These are phyloP conservation scores for Termitomyces sp. DNA, from an alignment of 768 basidiomycete genomes.

Conservation along the genomic window DNA sequence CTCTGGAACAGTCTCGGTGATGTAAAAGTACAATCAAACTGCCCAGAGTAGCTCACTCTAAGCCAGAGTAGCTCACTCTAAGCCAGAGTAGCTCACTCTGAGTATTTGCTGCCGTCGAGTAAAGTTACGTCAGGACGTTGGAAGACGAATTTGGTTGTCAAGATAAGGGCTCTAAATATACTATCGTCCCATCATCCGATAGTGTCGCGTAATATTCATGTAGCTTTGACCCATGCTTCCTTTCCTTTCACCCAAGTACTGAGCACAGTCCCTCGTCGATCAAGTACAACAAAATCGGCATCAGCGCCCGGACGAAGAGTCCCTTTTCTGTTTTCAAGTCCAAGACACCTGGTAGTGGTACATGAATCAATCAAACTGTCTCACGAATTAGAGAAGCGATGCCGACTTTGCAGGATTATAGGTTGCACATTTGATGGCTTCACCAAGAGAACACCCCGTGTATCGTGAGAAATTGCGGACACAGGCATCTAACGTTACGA, in stretches of 20 bases:
- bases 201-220: not conserved
- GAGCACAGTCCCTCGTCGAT: constrained; percentile 60
- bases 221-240: constrained; percentile 56
- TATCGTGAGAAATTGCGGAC: constrained; percentile 83
- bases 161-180: constrained; percentile 1
- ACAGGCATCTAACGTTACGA: constrained; percentile 80
- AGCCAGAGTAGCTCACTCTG: no score
- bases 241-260: constrained; percentile 78
- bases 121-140: not conserved
- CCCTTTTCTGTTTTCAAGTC: constrained; percentile 78
- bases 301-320: constrained; percentile 79
- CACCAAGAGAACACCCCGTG: constrained; percentile 77
- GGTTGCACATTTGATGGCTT: constrained; percentile 85
- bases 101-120: not conserved
- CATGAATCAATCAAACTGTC: not conserved
- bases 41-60: no score
- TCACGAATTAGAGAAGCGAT: not conserved
- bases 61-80: no score
- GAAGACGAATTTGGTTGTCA: not conserved
- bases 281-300: constrained; percentile 80
- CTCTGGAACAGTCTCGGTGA: no score
- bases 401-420: constrained; percentile 77
- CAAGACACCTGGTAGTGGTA: constrained; percentile 52
- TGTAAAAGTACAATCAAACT: not conserved
- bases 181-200: not conserved